Evolutionary conservation across 495 filamentous ascomycete species (phyloP).

Genomic region (Letharia columbiana): DNA sequence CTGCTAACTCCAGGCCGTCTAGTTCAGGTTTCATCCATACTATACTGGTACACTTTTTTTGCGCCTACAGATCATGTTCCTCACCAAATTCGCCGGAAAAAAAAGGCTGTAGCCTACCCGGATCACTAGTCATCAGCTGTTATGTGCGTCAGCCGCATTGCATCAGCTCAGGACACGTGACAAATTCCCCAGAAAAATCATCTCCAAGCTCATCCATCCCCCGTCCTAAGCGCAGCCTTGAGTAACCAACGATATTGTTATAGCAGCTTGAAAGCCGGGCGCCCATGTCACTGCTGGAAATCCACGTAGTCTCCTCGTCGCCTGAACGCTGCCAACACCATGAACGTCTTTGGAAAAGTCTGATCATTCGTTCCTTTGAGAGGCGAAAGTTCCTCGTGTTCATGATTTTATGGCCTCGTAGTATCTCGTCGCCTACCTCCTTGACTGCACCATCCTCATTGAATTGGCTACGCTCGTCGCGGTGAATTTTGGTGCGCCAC

Average conservation of each 20-base stretch:
- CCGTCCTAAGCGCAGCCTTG: neutral
- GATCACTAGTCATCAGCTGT: neutral
- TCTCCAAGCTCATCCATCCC: neutral
- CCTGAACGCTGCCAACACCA: neutral
- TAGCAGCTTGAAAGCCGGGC: neutral
- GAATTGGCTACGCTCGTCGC: neutral
- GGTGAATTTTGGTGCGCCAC: neutral
- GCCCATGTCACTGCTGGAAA: neutral
- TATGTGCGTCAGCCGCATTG: constrained; percentile 6
- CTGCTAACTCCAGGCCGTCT: too few relatives aligned
- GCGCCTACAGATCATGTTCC: neutral
- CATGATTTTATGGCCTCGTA: neutral
- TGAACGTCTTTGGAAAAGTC: neutral
- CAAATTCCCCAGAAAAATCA: neutral
- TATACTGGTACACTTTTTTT: too few relatives aligned
- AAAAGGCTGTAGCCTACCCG: neutral
- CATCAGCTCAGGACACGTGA: neutral
- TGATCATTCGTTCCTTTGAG: neutral
- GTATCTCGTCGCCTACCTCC: neutral
- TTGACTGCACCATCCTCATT: neutral
- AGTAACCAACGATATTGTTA: neutral
- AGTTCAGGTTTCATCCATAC: too few relatives aligned
- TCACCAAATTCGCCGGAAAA: neutral
- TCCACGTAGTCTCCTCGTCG: neutral
- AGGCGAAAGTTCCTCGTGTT: neutral